A percentile compares a stretch with the other conserved stretches of the same genome.
Conservation (phyloP, 441 rosid species). For the Aleurites moluccanus region DNA sequence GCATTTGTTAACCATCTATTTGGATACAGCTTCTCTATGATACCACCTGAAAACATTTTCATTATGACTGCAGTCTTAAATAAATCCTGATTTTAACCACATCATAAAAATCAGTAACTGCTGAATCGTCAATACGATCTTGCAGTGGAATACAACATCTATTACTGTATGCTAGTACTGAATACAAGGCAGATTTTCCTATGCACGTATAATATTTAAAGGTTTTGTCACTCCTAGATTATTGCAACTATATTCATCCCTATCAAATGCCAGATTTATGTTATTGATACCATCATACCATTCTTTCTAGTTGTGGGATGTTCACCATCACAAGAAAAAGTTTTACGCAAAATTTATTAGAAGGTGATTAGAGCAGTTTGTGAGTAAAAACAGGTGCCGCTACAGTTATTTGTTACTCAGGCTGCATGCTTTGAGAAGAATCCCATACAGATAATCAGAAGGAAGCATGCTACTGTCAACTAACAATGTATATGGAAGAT, state of each 20-base stretch:
- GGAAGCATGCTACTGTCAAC: not conserved
- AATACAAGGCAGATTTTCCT: not conserved
- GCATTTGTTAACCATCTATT: not conserved
- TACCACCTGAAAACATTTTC: not conserved
- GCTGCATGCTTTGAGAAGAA: not conserved
- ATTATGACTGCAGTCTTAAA: not conserved
- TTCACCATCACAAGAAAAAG: not conserved
- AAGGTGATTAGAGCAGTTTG: not conserved
- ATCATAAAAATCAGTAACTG: not conserved
- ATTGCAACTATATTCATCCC: not conserved
- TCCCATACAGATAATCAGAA: not conserved
- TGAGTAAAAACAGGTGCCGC: not conserved
- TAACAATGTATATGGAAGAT: not conserved
- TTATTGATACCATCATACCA: not conserved
- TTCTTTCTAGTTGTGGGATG: not conserved
- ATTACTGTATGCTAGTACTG: not conserved
- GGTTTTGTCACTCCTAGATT: not conserved
- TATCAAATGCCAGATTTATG: conserved; percentile 1
- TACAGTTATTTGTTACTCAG: not conserved
- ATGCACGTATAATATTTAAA: not conserved
- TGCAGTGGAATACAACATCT: not conserved
- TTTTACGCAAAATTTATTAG: not conserved
- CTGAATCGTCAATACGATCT: not conserved
- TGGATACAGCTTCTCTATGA: not conserved
- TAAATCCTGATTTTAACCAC: not conserved